Base-by-base conservation (phyloP, 179 eudicot genomes). In the Spergularia azorica region DNA sequence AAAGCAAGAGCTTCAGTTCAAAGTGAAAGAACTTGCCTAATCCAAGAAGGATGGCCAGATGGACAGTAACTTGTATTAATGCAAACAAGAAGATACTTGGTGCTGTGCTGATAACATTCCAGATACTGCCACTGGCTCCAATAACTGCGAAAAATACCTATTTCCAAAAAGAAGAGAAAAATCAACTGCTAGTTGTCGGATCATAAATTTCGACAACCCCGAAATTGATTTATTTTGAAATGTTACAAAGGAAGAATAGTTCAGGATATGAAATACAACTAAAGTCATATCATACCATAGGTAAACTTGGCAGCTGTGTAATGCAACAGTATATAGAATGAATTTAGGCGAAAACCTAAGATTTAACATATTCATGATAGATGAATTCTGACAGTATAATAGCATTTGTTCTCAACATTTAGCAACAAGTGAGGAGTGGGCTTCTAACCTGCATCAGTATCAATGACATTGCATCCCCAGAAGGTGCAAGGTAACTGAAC, bases 131-230 rank as follows among this genome's bases (percentile, higher is more conserved):
- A 62, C 94, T 87, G 4, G 96, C 96, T 66, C 96, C 96, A 69
- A 92, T 84, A 79, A 92, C 96, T 5, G 93, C 85, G 52, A 92
- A 92, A 76, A 92, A 92, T 18, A 91, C 89, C 95, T 92, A 79
- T 78, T 57, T 51, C 61, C 21, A 18, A 43, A 43, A 62, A 41
- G 10, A 59, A 67, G 43, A 10, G 1, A 55, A 26, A 20, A 26
- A 26, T 51, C 9, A 63, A 26, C 32, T 26, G 32, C 32, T 26
- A 26, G 2, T 26, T 26, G 32, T 26, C 32, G 32, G 32, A 26
- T 26, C 32, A 26, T 26, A 26, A 26, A 26, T 26, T 26, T 26
- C 32, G 32, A 26, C 2, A 26, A 26, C 32, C 32, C 32, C 32
- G 32, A 26, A 26, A 26, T 26, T 26, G 32, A 26, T 26, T 26